Conservation (phyloP, 2,329 filamentous ascomycete species). For the Ceratocystis huliohia region DNA sequence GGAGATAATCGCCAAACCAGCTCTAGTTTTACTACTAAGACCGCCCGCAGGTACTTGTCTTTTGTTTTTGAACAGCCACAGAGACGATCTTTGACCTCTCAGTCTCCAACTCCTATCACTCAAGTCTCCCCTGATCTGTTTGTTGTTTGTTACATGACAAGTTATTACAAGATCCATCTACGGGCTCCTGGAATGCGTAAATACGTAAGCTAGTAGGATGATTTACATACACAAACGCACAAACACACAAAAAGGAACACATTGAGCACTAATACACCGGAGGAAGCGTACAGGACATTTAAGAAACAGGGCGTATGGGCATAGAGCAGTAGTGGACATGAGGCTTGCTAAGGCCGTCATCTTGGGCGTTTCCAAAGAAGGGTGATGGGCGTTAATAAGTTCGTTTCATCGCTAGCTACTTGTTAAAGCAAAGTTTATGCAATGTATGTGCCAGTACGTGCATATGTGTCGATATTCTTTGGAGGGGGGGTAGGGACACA, state of each 20-base stretch:
- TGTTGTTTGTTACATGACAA: neutral
- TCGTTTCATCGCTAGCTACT: conserved; percentile 2
- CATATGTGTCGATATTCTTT: neutral
- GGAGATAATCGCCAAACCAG: neutral
- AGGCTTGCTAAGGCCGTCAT: neutral
- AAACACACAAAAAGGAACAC: neutral
- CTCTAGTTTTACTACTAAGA: neutral
- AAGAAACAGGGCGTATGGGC: neutral
- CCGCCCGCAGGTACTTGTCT: neutral
- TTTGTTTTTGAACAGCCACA: neutral
- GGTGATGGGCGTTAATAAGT: neutral
- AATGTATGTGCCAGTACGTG: neutral
- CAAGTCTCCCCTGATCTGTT: neutral
- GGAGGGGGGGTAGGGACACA: neutral
- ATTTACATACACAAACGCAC: neutral
- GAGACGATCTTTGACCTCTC: neutral
- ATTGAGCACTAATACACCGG: neutral
- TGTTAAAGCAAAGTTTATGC: neutral
- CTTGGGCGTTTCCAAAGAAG: neutral
- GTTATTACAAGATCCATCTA: neutral
- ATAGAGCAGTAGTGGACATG: neutral
- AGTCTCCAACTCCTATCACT: too few species aligned
- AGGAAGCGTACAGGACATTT: neutral
- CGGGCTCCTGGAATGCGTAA: neutral
- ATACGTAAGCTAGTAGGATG: neutral